These are phyloP conservation scores for Austroboletus festivus DNA, from an alignment of 768 basidiomycete genomes.

Conservation along the genomic window DNA sequence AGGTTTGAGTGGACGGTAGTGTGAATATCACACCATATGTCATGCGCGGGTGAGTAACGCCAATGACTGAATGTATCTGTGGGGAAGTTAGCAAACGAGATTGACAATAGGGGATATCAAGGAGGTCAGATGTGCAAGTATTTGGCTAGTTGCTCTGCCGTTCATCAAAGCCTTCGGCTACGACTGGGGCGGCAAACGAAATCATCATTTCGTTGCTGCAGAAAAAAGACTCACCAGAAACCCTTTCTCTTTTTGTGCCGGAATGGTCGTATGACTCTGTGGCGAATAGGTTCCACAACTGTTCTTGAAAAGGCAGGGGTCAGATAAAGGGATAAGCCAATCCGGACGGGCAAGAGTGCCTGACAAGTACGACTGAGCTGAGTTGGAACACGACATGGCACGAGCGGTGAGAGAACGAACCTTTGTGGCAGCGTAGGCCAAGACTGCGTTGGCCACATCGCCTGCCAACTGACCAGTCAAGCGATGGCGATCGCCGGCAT, in stretches of 20 bases:
- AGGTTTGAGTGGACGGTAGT: not conserved
- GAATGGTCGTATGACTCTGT: slow-evolving; percentile 20
- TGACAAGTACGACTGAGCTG: slow-evolving; percentile 26
- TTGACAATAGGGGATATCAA: not conserved
- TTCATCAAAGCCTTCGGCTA: slow-evolving; percentile 62
- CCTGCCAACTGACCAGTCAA: slow-evolving; percentile 52
- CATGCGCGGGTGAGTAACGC: too few relatives aligned
- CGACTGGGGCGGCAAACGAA: slow-evolving; percentile 76
- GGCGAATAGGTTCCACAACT: slow-evolving; percentile 61
- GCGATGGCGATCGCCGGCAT: slow-evolving; percentile 5
- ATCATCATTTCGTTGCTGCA: slow-evolving; percentile 43
- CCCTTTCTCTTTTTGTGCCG: not conserved
- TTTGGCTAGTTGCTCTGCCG: slow-evolving; percentile 67
- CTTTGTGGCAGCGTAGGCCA: slow-evolving; percentile 81
- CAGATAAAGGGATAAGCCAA: slow-evolving; percentile 69
- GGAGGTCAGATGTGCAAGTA: slow-evolving; percentile 56
- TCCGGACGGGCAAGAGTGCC: slow-evolving; percentile 72
- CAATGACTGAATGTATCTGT: slow-evolving; percentile 2
- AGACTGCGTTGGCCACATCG: slow-evolving; percentile 77
- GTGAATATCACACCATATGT: not conserved
- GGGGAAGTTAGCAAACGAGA: slow-evolving; percentile 9
- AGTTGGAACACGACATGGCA: not conserved
- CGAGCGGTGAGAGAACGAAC: slow-evolving; percentile 35
- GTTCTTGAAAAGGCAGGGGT: slow-evolving; percentile 69
- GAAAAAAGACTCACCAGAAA: slow-evolving; percentile 28